A percentile compares a stretch with the other conserved stretches of the same genome.
Conservation (phyloP, 306 rosid genomes). For the Herpetospermum pedunculosum region DNA sequence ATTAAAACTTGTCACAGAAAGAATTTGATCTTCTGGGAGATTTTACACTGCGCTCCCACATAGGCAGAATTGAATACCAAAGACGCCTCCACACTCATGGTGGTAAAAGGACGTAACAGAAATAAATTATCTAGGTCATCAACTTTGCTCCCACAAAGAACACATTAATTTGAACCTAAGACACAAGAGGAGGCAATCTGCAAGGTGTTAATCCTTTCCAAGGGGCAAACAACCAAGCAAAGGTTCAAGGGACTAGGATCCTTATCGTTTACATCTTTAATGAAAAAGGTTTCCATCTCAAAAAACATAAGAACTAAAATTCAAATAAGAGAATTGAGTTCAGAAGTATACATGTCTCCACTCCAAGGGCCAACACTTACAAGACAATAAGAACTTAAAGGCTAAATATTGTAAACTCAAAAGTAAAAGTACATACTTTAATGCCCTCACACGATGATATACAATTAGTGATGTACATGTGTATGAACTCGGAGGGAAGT, state of each 20-base stretch:
- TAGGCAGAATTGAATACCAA: background rate
- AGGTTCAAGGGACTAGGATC: background rate
- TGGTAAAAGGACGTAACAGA: background rate
- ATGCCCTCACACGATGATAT: slow-evolving; percentile 95
- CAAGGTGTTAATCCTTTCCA: background rate
- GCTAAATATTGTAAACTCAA: background rate
- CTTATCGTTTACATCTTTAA: background rate
- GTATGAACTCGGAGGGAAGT: slow-evolving; percentile 90
- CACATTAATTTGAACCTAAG: background rate
- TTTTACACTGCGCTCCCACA: background rate
- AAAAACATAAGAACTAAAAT: background rate
- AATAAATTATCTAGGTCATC: background rate
- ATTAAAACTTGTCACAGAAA: too few species aligned
- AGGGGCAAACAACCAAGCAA: background rate
- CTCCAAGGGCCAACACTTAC: background rate
- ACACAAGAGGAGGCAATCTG: background rate
- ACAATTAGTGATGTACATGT: slow-evolving; percentile 91
- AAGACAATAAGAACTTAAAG: background rate
- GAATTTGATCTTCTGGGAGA: too few species aligned
- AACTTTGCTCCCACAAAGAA: background rate
- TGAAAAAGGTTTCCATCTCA: background rate
- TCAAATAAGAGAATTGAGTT: background rate
- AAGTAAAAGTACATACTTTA: slow-evolving; percentile 40
- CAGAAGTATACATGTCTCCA: background rate
- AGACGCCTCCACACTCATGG: background rate